Percentiles rank a stretch among this genome's conserved stretches.
Evolutionary conservation across 2,329 filamentous ascomycete genomes (phyloP).

Genomic region (Mariannaea sp.): DNA sequence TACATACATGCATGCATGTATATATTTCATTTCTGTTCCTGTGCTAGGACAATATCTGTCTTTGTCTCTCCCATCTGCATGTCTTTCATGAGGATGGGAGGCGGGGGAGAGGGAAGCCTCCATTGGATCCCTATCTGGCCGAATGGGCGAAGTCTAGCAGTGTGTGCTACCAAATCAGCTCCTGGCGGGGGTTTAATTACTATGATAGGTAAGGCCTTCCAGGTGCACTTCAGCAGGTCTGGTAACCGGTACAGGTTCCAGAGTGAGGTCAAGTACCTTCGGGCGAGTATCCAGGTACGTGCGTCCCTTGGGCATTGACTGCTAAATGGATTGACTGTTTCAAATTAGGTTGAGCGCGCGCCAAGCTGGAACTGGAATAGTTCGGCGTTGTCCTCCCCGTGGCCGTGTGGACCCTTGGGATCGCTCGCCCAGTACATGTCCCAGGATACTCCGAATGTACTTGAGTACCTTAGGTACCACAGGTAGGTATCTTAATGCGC

Average conservation of each 20-base stretch:
- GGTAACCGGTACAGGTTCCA: neutral
- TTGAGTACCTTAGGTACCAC: too few relatives aligned
- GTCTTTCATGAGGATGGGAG: neutral
- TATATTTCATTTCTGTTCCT: neutral
- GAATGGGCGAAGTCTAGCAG: neutral
- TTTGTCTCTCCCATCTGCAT: neutral
- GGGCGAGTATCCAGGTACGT: constrained; percentile 12
- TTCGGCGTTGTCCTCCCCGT: constrained; percentile 19
- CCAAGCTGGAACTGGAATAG: constrained; percentile 28
- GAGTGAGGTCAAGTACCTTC: constrained; percentile 8
- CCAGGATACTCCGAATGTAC: neutral
- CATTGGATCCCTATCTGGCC: neutral
- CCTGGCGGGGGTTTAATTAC: constrained; percentile 2
- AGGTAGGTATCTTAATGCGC: too few relatives aligned
- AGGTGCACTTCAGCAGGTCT: neutral
- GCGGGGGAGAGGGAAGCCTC: neutral
- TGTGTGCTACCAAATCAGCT: constrained; percentile 6
- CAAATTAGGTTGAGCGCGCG: constrained; percentile 33
- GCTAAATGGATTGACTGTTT: constrained; percentile 33
- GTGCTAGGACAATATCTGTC: neutral
- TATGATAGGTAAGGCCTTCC: too few relatives aligned
- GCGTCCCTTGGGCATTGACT: constrained; percentile 22
- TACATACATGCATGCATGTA: too few relatives aligned
- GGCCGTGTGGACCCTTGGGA: constrained; percentile 18
- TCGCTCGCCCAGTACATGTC: constrained; percentile 5